Percentiles rank a stretch among this genome's conserved stretches.
These are phyloP conservation scores for Aegilops tauschii DNA, from an alignment of 176 grass and related monocot genomes.

Conservation along the genomic window DNA sequence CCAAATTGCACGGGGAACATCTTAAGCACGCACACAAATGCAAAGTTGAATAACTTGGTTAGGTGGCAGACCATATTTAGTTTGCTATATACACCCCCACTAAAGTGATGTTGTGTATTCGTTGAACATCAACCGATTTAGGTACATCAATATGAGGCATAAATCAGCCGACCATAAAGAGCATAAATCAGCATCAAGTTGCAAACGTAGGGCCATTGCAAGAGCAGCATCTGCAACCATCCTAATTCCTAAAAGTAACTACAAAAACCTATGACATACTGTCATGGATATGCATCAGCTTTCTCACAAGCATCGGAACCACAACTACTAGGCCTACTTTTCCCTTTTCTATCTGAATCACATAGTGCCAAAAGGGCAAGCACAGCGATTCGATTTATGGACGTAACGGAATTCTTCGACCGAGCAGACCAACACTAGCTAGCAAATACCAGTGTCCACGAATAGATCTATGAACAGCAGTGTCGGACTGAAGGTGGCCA, in stretches of 20 bases:
- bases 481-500: neutral
- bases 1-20: neutral
- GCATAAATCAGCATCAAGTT: neutral
- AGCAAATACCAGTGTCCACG: neutral
- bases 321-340: neutral
- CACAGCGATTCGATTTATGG: neutral
- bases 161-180: neutral
- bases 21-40: no score
- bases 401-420: neutral
- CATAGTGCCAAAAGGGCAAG: neutral
- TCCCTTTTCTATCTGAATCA: neutral
- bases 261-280: neutral
- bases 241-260: neutral
- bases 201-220: neutral
- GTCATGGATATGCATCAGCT: neutral
- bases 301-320: neutral
- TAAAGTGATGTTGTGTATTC: no score
- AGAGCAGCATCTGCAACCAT: neutral
- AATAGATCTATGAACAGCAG: slow-evolving; percentile 28
- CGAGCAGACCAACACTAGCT: neutral
- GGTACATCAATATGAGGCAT: neutral
- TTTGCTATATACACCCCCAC: no score
- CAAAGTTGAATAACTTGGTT: no score
- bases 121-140: no score
- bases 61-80: no score